phyloP scores from a whole-genome alignment of 2,329 filamentous ascomycete genomes.

The Arthrocladium fulminans region DNA sequence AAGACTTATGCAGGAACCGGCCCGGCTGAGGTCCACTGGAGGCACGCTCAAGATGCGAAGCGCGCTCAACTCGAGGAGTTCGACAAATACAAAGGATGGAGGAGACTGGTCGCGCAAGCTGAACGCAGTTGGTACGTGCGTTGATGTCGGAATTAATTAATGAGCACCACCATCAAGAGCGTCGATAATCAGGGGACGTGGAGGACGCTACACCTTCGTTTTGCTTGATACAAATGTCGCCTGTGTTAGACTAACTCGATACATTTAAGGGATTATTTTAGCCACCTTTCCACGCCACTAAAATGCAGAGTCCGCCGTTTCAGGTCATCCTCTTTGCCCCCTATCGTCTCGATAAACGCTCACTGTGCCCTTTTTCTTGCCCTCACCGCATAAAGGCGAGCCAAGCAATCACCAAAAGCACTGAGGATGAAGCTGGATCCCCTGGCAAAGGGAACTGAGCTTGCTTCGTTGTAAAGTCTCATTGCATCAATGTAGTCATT shows the following conservation, averaged over 20 bases:
- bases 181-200: background rate
- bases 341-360: background rate
- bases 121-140: background rate
- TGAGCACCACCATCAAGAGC: background rate
- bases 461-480: too few species aligned
- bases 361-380: background rate
- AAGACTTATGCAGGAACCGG: slow-evolving; percentile 2
- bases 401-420: too few species aligned
- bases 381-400: background rate
- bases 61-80: background rate
- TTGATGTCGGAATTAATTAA: background rate
- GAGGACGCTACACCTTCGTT: background rate
- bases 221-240: background rate
- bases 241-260: background rate
- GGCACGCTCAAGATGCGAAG: background rate
- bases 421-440: too few species aligned
- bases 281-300: too few species aligned
- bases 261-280: background rate
- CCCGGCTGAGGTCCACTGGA: background rate
- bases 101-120: background rate
- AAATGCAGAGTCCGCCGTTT: background rate
- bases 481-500: too few species aligned
- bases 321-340: background rate
- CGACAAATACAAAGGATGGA: background rate
- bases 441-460: too few species aligned